These are phyloP conservation scores for Agaricus subrufescens DNA, from an alignment of 768 basidiomycete species.

Conservation along the genomic window DNA sequence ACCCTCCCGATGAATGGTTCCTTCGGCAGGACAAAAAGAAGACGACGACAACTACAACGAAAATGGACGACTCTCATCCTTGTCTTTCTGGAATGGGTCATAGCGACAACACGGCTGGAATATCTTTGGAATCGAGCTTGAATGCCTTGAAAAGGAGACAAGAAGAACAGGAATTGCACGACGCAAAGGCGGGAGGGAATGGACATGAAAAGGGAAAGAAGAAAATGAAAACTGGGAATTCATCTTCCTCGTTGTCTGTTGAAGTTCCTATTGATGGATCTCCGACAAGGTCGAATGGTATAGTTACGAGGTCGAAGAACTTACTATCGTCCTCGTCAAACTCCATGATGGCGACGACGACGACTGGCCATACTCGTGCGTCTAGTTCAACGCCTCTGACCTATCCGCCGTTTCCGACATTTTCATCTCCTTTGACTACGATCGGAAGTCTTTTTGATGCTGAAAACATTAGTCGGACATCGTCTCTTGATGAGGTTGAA, in stretches of 20 bases:
- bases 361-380: neutral
- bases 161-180: slow-evolving; percentile 1
- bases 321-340: neutral
- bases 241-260: neutral
- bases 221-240: neutral
- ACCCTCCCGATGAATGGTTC: slow-evolving; percentile 26
- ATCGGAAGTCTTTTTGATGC: neutral
- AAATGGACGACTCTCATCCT: too few species aligned
- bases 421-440: slow-evolving; percentile 13
- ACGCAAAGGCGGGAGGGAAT: neutral
- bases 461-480: neutral
- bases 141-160: neutral
- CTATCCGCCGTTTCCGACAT: slow-evolving; percentile 25
- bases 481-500: neutral
- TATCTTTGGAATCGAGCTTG: slow-evolving; percentile 1
- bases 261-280: slow-evolving; percentile 4
- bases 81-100: too few species aligned
- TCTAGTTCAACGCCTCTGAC: slow-evolving; percentile 1
- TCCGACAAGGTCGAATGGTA: neutral
- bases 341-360: neutral
- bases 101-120: too few species aligned
- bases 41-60: neutral
- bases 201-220: neutral
- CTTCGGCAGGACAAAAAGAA: too few species aligned
- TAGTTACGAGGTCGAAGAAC: neutral